These are phyloP conservation scores for Chaetomiaceae sp. DNA, from an alignment of 2,329 filamentous ascomycete genomes.

Conservation along the genomic window DNA sequence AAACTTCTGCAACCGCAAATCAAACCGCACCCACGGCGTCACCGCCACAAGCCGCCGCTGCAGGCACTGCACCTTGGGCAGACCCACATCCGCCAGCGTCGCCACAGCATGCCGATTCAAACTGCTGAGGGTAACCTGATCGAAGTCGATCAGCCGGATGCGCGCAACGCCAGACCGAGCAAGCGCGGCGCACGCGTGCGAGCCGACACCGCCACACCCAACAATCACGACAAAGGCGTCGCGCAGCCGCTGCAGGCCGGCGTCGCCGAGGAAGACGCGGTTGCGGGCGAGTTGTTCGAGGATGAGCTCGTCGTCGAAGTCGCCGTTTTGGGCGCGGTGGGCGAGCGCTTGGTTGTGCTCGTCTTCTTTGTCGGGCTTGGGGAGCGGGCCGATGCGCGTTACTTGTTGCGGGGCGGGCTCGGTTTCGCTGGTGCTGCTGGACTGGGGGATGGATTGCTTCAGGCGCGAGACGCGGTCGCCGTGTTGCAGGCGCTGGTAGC, in stretches of 20 bases:
- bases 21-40: constrained; percentile 86
- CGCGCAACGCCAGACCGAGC: constrained; percentile 85
- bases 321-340: constrained; percentile 54
- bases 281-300: constrained; percentile 93
- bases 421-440: constrained; percentile 26
- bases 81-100: constrained; percentile 88
- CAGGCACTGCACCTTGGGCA: constrained; percentile 84
- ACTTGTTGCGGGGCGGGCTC: constrained; percentile 44
- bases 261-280: constrained; percentile 79
- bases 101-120: constrained; percentile 95
- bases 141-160: constrained; percentile 89
- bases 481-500: constrained; percentile 56
- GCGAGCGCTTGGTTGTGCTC: constrained; percentile 54
- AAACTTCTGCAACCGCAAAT: constrained; percentile 81
- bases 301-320: constrained; percentile 74
- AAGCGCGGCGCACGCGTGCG: constrained; percentile 80
- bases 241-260: constrained; percentile 74
- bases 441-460: constrained; percentile 57
- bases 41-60: constrained; percentile 76
- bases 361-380: constrained; percentile 54
- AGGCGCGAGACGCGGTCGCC: constrained; percentile 51
- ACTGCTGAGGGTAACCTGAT: constrained; percentile 92
- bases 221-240: constrained; percentile 82
- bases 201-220: constrained; percentile 90
- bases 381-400: constrained; percentile 52